These are phyloP conservation scores for Ichthyophthirius multifiliis DNA, from an alignment of 169 alveolate species.

Conservation along the genomic window DNA sequence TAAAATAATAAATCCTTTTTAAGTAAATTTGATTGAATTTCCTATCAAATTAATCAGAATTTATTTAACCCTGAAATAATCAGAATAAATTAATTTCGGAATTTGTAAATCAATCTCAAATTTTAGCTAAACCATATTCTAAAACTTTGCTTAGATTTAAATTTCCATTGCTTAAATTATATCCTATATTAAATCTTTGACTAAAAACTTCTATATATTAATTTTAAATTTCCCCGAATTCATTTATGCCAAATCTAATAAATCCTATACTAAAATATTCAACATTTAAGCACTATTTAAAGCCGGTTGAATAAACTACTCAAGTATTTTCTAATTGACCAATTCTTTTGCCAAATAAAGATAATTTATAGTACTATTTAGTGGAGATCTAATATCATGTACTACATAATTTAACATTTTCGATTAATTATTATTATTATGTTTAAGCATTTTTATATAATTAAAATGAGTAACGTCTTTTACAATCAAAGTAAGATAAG, in stretches of 20 bases:
- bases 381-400: constrained; percentile 37
- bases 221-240: constrained; percentile 33
- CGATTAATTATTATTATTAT: not conserved
- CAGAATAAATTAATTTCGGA: constrained; percentile 14
- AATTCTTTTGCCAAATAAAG: not conserved
- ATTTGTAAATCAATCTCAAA: constrained; percentile 5
- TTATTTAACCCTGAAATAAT: constrained; percentile 19
- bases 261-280: constrained; percentile 19
- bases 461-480: constrained; percentile 37
- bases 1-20: constrained; percentile 18
- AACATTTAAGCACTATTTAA: constrained; percentile 20
- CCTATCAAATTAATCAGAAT: constrained; percentile 26
- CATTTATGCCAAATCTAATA: constrained; percentile 37
- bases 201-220: constrained; percentile 5
- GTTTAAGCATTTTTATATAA: constrained; percentile 10
- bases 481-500: not conserved
- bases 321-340: not conserved
- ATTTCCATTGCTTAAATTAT: not conserved
- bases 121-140: constrained; percentile 9
- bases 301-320: constrained; percentile 14
- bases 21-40: constrained; percentile 36
- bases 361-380: constrained; percentile 18
- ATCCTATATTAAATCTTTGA: constrained; percentile 6
- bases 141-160: not conserved
- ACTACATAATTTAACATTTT: constrained; percentile 24